Base-by-base conservation (phyloP, 1,284 basidiomycete genomes). In the Sporisorium sorghi region DNA sequence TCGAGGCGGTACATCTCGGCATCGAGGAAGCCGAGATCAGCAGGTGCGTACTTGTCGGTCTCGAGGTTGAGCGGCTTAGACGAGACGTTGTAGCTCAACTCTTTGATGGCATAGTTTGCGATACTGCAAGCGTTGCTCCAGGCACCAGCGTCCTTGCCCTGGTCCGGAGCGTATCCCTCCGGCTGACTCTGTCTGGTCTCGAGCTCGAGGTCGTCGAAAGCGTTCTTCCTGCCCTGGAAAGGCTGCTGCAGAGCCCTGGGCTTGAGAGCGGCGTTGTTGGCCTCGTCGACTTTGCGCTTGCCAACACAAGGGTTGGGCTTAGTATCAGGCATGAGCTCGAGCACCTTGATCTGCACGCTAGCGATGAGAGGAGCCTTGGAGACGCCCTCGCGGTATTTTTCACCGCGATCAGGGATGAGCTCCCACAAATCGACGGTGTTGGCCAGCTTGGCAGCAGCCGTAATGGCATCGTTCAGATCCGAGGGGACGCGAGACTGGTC, bases 1-100 rank as follows among this genome's bases (percentile, higher is more conserved):
- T 75, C 85, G 39, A 94, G 86, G 0, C 85, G 86, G 79, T 95
- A 94, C 21, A 85, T 87, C 85, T 94, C 93, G 64, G 64, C 54
- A 17, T 76, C 73, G 24, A 73, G 56, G 57, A 46, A 52, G 19
- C 65, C 63, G 4, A 73, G 44, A 39, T 68, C 65, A 19, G 53
- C 53, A 7, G 64, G 64, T 2, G 64, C 53, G 3, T 37, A 14
- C 44, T 53, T 65, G 52, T 65, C 57, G n/a, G 28, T 54, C 17
- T 59, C 53, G n/a, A 76, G 32, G 28, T 63, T 51, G 46, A 59
- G 56, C 2, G 52, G 30, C 32, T 43, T 39, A 28, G 55, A 40
- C n/a, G 53, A 53, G 26, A 24, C 15, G 26, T 67, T 44, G 54
- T 61, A 59, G 49, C 30, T 64, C 15, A 62, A 21, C 43, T 64